Base-by-base conservation (phyloP, 371 early-diverging fungal genomes). In the Chytridiales sp. region DNA sequence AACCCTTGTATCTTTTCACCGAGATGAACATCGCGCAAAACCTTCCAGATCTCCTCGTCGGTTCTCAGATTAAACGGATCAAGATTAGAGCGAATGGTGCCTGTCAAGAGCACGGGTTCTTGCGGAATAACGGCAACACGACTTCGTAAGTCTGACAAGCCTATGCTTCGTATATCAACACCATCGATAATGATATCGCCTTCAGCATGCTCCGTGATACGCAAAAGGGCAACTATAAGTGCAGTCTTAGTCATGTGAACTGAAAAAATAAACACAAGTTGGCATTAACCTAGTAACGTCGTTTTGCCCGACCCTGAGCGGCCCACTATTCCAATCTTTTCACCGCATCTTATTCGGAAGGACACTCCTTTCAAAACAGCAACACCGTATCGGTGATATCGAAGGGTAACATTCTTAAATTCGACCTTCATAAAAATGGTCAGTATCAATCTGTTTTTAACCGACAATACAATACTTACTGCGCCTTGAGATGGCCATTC, bases 291-390 rank as follows among this genome's bases (percentile, higher is more conserved):
- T 5, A 73, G 56, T 9, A 73, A 24, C 22, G 70, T 70, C n/a
- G 64, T 66, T 57, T 73, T 73, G 17, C 74, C 69, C 9, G 67
- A 69, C 3, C 71, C 71, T n/a, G 71, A 79, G 64, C 72, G 41
- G 59, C 86, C 85, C n/a, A 86, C 83, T 44, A 89, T 80, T 15
- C 86, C 88, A 70, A 89, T 78, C 63, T 85, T 87, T 62, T 87
- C 86, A 15, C 75, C 66, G 0, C 80, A 72, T 13, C 56, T 41
- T 38, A 89, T 81, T 19, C 63, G 52, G 56, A 87, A 81, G 19
- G 77, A 72, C 27, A 88, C 79, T 24, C 69, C 54, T 67, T 87
- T 87, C 42, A 90, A 69, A 19, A 87, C 85, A 1, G 84, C 79
- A 0, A 83, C 85, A 11, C 86, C 85, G 64, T 78, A 81, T 56